Evolutionary conservation across 345 rosid species (phyloP).

Genomic region (Murraya koenigii): DNA sequence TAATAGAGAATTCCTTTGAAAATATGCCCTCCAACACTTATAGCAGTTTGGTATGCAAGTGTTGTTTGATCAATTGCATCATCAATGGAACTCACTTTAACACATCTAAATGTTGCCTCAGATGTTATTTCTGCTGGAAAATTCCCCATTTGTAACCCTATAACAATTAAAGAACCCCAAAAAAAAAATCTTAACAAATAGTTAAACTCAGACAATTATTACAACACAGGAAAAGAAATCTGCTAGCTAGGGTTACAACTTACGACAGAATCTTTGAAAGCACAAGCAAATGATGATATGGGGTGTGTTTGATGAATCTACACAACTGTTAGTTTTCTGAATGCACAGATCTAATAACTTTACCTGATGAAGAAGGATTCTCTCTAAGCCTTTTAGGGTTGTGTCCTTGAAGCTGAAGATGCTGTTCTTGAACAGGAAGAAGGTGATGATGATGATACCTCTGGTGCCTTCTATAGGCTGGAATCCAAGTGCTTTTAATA

Average conservation of each 20-base stretch:
- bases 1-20: slow-evolving; percentile 57
- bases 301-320: not conserved
- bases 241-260: not conserved
- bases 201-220: not conserved
- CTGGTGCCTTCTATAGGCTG: slow-evolving; percentile 22
- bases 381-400: slow-evolving; percentile 43
- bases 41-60: slow-evolving; percentile 46
- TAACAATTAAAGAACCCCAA: not conserved
- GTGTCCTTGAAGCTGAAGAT: slow-evolving; percentile 22
- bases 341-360: slow-evolving; percentile 11
- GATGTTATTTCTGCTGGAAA: slow-evolving; percentile 47
- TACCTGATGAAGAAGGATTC: slow-evolving; percentile 17
- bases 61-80: slow-evolving; percentile 30
- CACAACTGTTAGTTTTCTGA: not conserved
- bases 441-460: slow-evolving; percentile 5
- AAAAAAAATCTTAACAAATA: not conserved
- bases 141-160: slow-evolving; percentile 37
- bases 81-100: slow-evolving; percentile 40
- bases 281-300: slow-evolving; percentile 33
- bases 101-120: slow-evolving; percentile 41
- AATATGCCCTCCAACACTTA: slow-evolving; percentile 46
- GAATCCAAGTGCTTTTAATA: slow-evolving; percentile 36
- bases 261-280: not conserved
- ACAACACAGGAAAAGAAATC: not conserved
- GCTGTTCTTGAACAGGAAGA: slow-evolving; percentile 20